Percentiles rank a stretch among this genome's conserved stretches.
These are phyloP conservation scores for Hypoxylon sp. DNA, from an alignment of 2,329 filamentous ascomycete genomes.

Conservation along the genomic window DNA sequence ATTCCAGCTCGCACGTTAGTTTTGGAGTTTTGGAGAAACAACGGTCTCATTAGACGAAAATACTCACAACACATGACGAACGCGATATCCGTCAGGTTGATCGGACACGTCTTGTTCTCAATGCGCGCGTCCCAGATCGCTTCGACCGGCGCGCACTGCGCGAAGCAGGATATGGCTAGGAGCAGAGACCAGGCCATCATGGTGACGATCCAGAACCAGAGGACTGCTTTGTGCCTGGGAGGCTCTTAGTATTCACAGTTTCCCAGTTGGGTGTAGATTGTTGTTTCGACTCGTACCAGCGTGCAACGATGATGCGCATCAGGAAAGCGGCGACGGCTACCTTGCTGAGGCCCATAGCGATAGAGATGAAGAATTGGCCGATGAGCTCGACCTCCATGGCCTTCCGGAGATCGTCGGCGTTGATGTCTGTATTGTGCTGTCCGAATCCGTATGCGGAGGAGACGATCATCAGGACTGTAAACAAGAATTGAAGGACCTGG, in stretches of 20 bases:
- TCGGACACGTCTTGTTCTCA: constrained; percentile 12
- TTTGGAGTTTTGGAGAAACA: too few species aligned
- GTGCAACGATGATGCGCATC: constrained; percentile 33
- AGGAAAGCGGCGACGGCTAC: constrained; percentile 34
- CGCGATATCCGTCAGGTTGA: constrained; percentile 33
- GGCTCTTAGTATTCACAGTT: neutral
- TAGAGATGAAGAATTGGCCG: constrained; percentile 29
- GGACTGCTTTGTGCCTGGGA: constrained; percentile 34
- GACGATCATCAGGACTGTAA: constrained; percentile 22
- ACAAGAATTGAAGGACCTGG: constrained; percentile 25
- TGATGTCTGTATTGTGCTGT: constrained; percentile 28
- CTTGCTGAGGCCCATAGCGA: constrained; percentile 38
- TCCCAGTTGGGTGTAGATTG: neutral
- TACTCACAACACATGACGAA: constrained; percentile 40
- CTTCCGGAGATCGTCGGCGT: constrained; percentile 24
- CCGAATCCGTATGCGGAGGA: constrained; percentile 34
- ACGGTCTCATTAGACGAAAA: too few species aligned
- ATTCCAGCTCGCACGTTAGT: constrained; percentile 8
- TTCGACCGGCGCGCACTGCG: constrained; percentile 34
- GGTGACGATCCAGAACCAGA: constrained; percentile 39
- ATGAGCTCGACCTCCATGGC: constrained; percentile 31
- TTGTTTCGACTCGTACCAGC: constrained; percentile 20
- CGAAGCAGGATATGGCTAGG: constrained; percentile 29
- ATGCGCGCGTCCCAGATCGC: constrained; percentile 33
- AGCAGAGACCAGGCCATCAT: constrained; percentile 34